phyloP scores from a whole-genome alignment of 805 yeast species.

The Zygosaccharomyces siamensis region DNA sequence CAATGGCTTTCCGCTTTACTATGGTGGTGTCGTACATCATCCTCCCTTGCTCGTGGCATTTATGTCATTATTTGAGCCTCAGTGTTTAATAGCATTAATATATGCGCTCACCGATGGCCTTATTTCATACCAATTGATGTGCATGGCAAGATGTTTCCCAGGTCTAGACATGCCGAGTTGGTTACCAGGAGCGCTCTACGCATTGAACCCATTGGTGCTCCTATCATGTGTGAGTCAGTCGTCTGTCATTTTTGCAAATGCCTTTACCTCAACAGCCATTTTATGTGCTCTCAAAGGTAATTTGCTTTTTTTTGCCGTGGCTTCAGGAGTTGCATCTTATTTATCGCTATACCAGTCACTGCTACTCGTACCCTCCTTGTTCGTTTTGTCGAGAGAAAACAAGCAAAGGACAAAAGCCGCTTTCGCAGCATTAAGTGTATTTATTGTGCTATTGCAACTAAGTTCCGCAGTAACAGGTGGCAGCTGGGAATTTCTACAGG shows the following conservation, averaged over 20 bases:
- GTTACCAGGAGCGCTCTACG: constrained; percentile 57
- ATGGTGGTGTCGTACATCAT: constrained; percentile 84
- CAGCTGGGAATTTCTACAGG: constrained; percentile 42
- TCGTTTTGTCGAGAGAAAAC: constrained; percentile 14
- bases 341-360: constrained; percentile 59
- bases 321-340: constrained; percentile 60
- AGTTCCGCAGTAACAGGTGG: constrained; percentile 41
- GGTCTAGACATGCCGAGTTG: constrained; percentile 24
- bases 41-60: constrained; percentile 65
- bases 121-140: constrained; percentile 50
- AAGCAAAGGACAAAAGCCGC: constrained; percentile 2
- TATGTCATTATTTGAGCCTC: constrained; percentile 13
- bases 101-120: constrained; percentile 58
- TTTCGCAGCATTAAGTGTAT: not conserved
- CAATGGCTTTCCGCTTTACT: constrained; percentile 60
- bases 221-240: constrained; percentile 66
- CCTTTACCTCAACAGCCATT: constrained; percentile 47
- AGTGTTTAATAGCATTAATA: constrained; percentile 31
- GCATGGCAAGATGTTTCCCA: constrained; percentile 37
- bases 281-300: constrained; percentile 42
- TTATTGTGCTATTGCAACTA: constrained; percentile 28
- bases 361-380: constrained; percentile 54
- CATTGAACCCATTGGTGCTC: constrained; percentile 76
- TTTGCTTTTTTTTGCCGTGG: constrained; percentile 42
- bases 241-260: constrained; percentile 55